These are phyloP conservation scores for Tremella mesenterica DNA, from an alignment of 768 basidiomycete species.

Conservation along the genomic window DNA sequence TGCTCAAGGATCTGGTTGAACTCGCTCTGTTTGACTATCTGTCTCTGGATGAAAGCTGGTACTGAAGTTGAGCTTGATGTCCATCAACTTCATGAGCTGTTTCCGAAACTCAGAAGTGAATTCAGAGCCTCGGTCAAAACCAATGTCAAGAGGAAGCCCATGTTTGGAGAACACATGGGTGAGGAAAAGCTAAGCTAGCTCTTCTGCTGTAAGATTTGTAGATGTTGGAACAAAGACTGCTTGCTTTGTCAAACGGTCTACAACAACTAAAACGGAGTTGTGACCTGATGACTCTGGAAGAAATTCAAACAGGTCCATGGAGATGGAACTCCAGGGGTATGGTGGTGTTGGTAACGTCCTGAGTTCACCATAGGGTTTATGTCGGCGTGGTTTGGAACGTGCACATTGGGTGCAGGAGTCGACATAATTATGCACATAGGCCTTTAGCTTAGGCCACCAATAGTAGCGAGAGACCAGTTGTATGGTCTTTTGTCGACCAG, in stretches of 20 bases:
- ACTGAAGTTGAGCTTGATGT: no score
- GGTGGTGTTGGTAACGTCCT: constrained; percentile 34
- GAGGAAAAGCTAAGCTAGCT: constrained; percentile 23
- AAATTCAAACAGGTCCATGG: no score
- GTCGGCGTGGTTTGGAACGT: constrained; percentile 39
- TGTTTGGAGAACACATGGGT: constrained; percentile 12
- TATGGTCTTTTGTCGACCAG: constrained; percentile 44
- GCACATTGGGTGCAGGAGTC: constrained; percentile 23
- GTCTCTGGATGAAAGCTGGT: constrained; percentile 50
- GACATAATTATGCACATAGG: constrained; percentile 41
- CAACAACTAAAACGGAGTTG: no score
- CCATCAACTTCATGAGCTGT: constrained; percentile 40
- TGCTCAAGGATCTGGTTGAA: constrained; percentile 48
- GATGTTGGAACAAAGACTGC: constrained; percentile 48
- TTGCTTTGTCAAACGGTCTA: constrained; percentile 46
- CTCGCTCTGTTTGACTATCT: constrained; percentile 47
- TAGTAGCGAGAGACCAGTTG: constrained; percentile 44
- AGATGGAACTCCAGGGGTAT: constrained; percentile 45
- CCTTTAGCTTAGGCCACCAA: constrained; percentile 36
- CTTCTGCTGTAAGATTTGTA: constrained; percentile 33
- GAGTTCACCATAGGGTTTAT: constrained; percentile 43
- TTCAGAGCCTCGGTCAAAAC: constrained; percentile 31
- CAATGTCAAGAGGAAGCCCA: constrained; percentile 29
- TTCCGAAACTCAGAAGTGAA: constrained; percentile 41
- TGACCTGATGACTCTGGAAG: no score